Evolutionary conservation across 345 rosid genomes (phyloP).

Genomic region (Luvunga scandens): DNA sequence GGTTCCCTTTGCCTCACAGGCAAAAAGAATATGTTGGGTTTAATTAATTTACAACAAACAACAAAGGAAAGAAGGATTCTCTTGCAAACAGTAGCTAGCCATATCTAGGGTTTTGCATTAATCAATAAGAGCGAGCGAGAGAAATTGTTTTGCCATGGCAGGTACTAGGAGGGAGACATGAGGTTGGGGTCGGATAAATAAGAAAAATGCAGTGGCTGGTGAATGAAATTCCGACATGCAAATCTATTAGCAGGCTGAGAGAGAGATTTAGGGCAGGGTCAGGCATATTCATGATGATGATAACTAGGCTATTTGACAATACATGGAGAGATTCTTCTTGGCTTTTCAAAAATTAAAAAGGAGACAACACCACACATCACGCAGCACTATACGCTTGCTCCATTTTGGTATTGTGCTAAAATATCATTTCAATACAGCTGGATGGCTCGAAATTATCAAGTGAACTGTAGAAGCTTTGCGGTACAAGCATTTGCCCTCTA

Average conservation of each 20-base stretch:
- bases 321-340: not conserved
- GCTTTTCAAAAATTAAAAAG: not conserved
- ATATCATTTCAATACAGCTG: slow-evolving; percentile 18
- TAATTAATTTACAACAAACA: not conserved
- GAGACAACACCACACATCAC: not conserved
- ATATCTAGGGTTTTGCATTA: not conserved
- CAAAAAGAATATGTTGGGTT: not conserved
- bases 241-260: slow-evolving; percentile 14
- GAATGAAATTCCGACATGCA: not conserved
- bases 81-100: not conserved
- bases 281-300: not conserved
- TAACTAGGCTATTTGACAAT: not conserved
- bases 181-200: slow-evolving; percentile 6
- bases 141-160: not conserved
- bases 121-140: not conserved
- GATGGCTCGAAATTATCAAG: not conserved
- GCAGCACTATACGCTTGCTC: not conserved
- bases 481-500: not conserved
- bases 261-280: slow-evolving; percentile 5
- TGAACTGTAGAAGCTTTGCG: not conserved
- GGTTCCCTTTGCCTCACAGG: not conserved
- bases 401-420: slow-evolving; percentile 4
- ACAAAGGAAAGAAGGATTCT: not conserved
- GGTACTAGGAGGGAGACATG: slow-evolving; percentile 2
- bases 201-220: not conserved